A percentile compares a stretch with the other conserved stretches of the same genome.
Evolutionary conservation across 176 grass and related monocot species (phyloP).

Genomic region (Cenchrus purpureus): DNA sequence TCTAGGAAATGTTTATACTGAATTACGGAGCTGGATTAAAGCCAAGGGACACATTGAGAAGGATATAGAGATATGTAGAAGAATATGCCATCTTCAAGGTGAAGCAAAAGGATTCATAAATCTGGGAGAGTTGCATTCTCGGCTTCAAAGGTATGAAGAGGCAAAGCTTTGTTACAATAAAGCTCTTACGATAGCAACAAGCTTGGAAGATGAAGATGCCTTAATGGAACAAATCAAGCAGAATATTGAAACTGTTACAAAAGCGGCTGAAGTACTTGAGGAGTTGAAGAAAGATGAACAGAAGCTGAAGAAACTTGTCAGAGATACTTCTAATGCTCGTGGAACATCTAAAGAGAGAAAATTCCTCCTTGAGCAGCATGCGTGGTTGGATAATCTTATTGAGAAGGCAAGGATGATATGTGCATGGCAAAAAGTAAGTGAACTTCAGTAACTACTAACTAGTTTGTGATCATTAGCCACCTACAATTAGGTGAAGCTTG

Average conservation of each 20-base stretch:
- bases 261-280: conserved; percentile 68
- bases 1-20: conserved; percentile 89
- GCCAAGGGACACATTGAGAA: conserved; percentile 69
- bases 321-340: conserved; percentile 55
- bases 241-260: conserved; percentile 75
- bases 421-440: conserved; percentile 92
- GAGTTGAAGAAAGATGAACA: conserved; percentile 77
- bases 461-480: conserved; percentile 1
- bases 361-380: conserved; percentile 66
- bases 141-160: conserved; percentile 61
- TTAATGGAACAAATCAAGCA: conserved; percentile 68
- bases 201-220: conserved; percentile 80
- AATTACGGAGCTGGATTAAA: conserved; percentile 69
- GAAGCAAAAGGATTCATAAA: conserved; percentile 95
- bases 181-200: conserved; percentile 58
- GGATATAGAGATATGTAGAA: conserved; percentile 85
- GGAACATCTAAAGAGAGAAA: conserved; percentile 85
- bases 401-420: conserved; percentile 62
- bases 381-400: conserved; percentile 73
- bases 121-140: conserved; percentile 72
- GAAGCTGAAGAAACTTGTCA: conserved; percentile 80
- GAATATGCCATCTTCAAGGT: conserved; percentile 80
- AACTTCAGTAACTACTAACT: conserved; percentile 24
- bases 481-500: conserved; percentile 13
- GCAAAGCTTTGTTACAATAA: conserved; percentile 80